phyloP scores from a whole-genome alignment of 192 early-diverging fungal species.

The Geranomyces michiganensis region DNA sequence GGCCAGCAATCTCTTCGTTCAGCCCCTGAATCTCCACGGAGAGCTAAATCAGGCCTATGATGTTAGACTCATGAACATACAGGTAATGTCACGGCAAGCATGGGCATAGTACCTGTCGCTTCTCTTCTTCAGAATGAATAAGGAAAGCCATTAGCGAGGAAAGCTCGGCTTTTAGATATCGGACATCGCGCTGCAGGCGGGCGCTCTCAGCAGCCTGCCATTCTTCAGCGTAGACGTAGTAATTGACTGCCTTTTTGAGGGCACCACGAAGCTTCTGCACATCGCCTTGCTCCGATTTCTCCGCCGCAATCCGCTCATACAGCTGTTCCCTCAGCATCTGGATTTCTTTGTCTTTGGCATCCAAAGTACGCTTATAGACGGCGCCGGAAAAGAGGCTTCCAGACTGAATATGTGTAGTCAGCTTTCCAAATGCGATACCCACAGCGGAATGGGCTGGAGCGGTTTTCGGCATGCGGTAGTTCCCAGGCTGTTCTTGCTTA shows the following conservation, averaged over 20 bases:
- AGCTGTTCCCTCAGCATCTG: constrained; percentile 48
- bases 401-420: constrained; percentile 20
- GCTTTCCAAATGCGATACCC: not conserved
- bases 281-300: constrained; percentile 39
- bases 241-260: constrained; percentile 54
- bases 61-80: too few relatives aligned
- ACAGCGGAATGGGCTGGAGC: not conserved
- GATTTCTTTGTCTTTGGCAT: constrained; percentile 55
- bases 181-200: constrained; percentile 53
- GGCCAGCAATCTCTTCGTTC: constrained; percentile 20
- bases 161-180: constrained; percentile 55
- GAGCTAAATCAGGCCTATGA: constrained; percentile 34
- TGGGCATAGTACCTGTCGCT: constrained; percentile 40
- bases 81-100: not conserved
- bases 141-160: constrained; percentile 59
- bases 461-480: not conserved
- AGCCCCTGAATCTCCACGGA: constrained; percentile 43
- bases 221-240: constrained; percentile 63
- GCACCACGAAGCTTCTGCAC: constrained; percentile 52
- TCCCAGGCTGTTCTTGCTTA: constrained; percentile 22
- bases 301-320: constrained; percentile 35
- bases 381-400: constrained; percentile 48
- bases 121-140: constrained; percentile 62
- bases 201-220: constrained; percentile 56
- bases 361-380: constrained; percentile 53